Base-by-base conservation (phyloP, 495 filamentous ascomycete genomes). In the Penicillium flavigenum region DNA sequence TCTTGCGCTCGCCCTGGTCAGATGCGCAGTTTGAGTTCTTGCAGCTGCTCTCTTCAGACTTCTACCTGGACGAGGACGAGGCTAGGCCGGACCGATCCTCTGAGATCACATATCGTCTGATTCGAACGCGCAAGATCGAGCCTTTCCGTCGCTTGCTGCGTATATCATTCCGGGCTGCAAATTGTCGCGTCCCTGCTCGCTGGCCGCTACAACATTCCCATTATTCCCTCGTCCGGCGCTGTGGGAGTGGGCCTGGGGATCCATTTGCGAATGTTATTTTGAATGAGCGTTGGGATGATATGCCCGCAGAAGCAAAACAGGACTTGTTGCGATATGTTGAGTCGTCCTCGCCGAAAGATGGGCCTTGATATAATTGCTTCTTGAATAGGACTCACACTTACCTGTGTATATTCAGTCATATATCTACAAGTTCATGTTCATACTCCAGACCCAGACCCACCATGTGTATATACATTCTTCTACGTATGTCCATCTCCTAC, bases 1-100 rank as follows among this genome's bases (percentile, higher is more conserved):
- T 82, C 2, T 67, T 82, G 3, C 59, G 63, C 19, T 51, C 68
- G 1, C 79, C 79, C 6, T 82, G 77, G 77, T 76, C 73, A 1
- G 55, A 64, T 2, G 17, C 62, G 5, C 77, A 79, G 45, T 63
- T 77, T 12, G 68, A 74, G 12, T 78, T 82, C 36, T 66, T 82
- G 0, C 56, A 69, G 6, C 32, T 78, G 1, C 51, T 79, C 0
- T 60, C 71, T 6, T 29, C 51, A 9, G 67, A 68, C 26, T 72
- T 75, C 1, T 76, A 71, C 20, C 59, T 76, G 0, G 75, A 77
- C 49, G 69, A 75, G 34, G 66, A 75, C 36, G 51, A 61, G 16
- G 31, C 45, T n/a, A 44, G 20, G 0, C 39, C 50, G 0, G 57
- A 65, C 1, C 51, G 66, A 7, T 65, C 62, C 0, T 42, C 47